Evolutionary conservation across 106 monocot species (phyloP), one percentile per base, ranked within the genome.

Genomic region (Allium fistulosum): DNA sequence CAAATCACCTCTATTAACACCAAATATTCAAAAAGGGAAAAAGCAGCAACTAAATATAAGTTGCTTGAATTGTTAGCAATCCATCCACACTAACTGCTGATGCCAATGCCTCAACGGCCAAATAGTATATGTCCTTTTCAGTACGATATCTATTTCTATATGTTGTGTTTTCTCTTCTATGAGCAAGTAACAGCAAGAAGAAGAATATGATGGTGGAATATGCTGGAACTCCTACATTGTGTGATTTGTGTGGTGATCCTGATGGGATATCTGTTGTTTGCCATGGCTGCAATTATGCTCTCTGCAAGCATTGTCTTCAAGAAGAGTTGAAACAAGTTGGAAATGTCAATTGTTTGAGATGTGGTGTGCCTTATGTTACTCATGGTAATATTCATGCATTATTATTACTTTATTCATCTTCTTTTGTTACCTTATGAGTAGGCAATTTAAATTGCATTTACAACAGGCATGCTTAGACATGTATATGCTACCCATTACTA

Each of bases 81-180:
- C 76, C 87, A 69, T 80, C 90, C 81, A 62, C 77, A 66, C 69
- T 22, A 89, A 69, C 93, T 16, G 72, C 73, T 74, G 85, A 90
- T 69, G 61, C 75, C 72, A 80, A 94, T 81, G 4, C 68, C 64
- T 16, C 79, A 94, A 76, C 88, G 28, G 53, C 71, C 67, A 57
- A 28, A 22, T 22, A 22, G 22, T 22, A 22, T 0, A 22, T 22
- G 22, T 71, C 69, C 45, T 58, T 28, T 66, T 65, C 51, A 74
- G 71, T 68, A 86, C 78, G 78, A 53, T 53, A 11, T 57, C 65
- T 37, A 9, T 27, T 48, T 46, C 48, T 47, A 63, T 49, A 53
- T 47, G 28, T 52, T 22, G 58, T 17, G 46, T 72, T 57, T 58
- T 51, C 55, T 12, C 52, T 57, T 17, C 22, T 22, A 22, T 46